Conservation (phyloP, 495 filamentous ascomycete genomes). For the Penicillium chermesinum region DNA sequence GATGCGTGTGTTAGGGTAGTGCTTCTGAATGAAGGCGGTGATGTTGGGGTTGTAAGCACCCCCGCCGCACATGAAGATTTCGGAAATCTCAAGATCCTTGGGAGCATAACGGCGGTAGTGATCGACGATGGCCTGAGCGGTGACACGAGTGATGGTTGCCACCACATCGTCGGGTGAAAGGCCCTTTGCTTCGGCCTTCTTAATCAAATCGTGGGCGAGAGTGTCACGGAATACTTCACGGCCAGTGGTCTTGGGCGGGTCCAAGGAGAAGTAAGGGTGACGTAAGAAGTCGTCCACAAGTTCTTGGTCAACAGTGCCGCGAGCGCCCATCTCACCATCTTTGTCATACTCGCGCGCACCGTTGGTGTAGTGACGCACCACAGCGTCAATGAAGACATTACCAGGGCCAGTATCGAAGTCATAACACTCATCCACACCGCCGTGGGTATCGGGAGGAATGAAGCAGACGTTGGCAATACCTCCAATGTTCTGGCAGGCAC, state of each 20-base stretch:
- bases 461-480: conserved; percentile 58
- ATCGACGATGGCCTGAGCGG: conserved; percentile 51
- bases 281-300: conserved; percentile 49
- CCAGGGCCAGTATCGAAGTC: conserved; percentile 50
- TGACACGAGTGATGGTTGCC: conserved; percentile 53
- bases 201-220: conserved; percentile 43
- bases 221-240: conserved; percentile 55
- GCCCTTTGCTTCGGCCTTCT: conserved; percentile 38
- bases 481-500: conserved; percentile 56
- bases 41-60: conserved; percentile 56
- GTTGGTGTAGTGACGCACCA: conserved; percentile 33
- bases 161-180: conserved; percentile 46
- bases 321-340: conserved; percentile 49
- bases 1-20: conserved; percentile 45
- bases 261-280: conserved; percentile 43
- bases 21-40: conserved; percentile 42
- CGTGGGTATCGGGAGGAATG: conserved; percentile 48
- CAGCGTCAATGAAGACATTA: conserved; percentile 39
- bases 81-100: conserved; percentile 41
- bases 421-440: conserved; percentile 41
- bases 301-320: conserved; percentile 46
- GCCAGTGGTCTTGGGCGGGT: conserved; percentile 54
- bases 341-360: conserved; percentile 32
- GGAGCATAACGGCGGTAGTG: conserved; percentile 51
- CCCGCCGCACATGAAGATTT: conserved; percentile 58